phyloP scores from a whole-genome alignment of 2,329 filamentous ascomycete genomes.

The Calonectria pteridis region DNA sequence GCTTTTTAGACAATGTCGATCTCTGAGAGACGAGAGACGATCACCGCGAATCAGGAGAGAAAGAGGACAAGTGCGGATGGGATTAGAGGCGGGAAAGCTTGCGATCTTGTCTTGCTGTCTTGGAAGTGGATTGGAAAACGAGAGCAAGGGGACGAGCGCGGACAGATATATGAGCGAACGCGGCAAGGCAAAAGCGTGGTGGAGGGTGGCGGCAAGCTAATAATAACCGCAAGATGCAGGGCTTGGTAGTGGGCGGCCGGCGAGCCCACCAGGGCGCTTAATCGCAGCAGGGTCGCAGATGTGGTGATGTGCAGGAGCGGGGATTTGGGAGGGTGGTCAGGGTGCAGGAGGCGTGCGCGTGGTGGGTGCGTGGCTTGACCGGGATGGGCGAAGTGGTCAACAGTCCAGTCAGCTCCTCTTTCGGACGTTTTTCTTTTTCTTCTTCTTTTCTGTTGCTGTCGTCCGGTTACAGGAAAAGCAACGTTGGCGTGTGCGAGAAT shows the following conservation, averaged over 20 bases:
- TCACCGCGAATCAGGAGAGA: conserved; percentile 29
- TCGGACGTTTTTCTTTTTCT: not conserved
- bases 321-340: conserved; percentile 25
- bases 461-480: not conserved
- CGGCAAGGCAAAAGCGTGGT: conserved; percentile 18
- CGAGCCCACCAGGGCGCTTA: conserved; percentile 46
- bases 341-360: conserved; percentile 12
- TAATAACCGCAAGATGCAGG: conserved; percentile 43
- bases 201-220: conserved; percentile 44
- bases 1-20: conserved; percentile 30
- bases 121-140: not conserved
- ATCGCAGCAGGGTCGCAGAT: conserved; percentile 27
- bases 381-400: not conserved
- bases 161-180: conserved; percentile 16
- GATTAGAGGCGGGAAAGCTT: not conserved
- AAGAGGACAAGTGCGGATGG: conserved; percentile 7
- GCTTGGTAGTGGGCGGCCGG: conserved; percentile 30
- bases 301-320: conserved; percentile 35
- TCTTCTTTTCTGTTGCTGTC: not conserved
- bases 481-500: not conserved
- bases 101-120: not conserved
- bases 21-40: conserved; percentile 15
- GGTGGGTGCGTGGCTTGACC: conserved; percentile 15
- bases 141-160: not conserved
- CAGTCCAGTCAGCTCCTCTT: not conserved